Conservation (phyloP, 768 basidiomycete genomes). For the Xerocomus brunneocitrinus region DNA sequence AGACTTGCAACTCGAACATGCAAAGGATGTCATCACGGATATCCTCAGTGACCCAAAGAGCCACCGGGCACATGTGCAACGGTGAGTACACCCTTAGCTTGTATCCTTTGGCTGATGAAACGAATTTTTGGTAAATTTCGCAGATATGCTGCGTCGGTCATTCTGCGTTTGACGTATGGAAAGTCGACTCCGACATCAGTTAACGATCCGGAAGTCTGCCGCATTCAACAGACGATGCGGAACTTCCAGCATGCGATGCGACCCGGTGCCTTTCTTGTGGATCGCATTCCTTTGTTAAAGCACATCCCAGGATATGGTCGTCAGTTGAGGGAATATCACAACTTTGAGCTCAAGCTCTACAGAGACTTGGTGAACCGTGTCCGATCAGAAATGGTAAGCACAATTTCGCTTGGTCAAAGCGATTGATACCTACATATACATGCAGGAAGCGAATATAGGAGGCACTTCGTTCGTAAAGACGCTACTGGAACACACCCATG, state of each 20-base stretch:
- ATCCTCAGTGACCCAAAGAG: constrained; percentile 30
- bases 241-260: constrained; percentile 26
- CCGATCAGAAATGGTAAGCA: constrained; percentile 37
- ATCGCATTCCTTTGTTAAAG: constrained; percentile 30
- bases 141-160: constrained; percentile 25
- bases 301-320: constrained; percentile 57
- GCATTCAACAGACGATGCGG: constrained; percentile 13
- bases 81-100: constrained; percentile 28
- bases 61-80: constrained; percentile 43
- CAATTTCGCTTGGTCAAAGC: background rate
- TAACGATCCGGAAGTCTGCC: constrained; percentile 21
- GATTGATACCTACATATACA: background rate
- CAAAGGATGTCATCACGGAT: constrained; percentile 21
- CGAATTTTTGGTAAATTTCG: background rate
- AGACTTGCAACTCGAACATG: constrained; percentile 38
- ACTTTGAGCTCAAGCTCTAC: constrained; percentile 46
- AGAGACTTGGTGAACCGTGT: constrained; percentile 36
- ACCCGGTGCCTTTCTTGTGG: constrained; percentile 33
- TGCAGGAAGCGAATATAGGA: constrained; percentile 5
- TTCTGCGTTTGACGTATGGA: constrained; percentile 23
- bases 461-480: constrained; percentile 43
- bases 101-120: background rate
- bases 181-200: constrained; percentile 20
- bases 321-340: constrained; percentile 48
- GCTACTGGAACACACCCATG: constrained; percentile 43